Base-by-base conservation (phyloP, 495 filamentous ascomycete species). In the Massariosphaeria phaeospora region DNA sequence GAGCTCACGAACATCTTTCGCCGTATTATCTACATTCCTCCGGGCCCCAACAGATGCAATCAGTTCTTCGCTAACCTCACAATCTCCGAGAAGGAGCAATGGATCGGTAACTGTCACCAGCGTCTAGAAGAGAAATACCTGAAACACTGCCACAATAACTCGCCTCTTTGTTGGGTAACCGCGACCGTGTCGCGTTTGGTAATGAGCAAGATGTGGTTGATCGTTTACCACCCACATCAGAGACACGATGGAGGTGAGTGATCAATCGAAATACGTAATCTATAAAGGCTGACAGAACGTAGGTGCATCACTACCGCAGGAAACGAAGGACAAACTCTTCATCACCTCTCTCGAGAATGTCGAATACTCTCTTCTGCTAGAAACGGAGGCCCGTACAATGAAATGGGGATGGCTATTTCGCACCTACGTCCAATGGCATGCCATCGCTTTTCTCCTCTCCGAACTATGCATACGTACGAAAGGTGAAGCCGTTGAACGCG, bases 371-470 rank as follows among this genome's bases (percentile, higher is more conserved):
- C 69, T 78, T 21, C 63, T 82, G 10, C 68, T 91, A 11, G 79
- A 82, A 56, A 78, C 72, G 10, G 82, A 85, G 55, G 68, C 76
- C 7, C 72, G 78, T 9, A 79, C 78, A 2, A 75, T 77, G 45
- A 78, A 83, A 47, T 95, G 85, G 81, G 76, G 79, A 21, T 95
- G 89, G 89, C 76, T 90, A 8, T 90, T 89, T 70, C 77, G 82
- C 62, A 87, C 82, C 0, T 89, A 91, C 66, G 83, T 84, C 17
- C 86, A 91, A 52, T 89, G 84, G 83, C 85, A 91, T 55, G 86
- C 88, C 3, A 76, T 93, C 2, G 85, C 84, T 1, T 87, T 86
- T 61, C 74, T 83, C 3, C 68, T 95, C 8, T 78, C 87, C 0
- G 91, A 96, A 61, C 75, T 94, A 3, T 85, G 84, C 62, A 79